Percentiles rank a stretch among this genome's conserved stretches.
Conservation (phyloP, 73 alveolate genomes). For the Uronychia setigera region DNA sequence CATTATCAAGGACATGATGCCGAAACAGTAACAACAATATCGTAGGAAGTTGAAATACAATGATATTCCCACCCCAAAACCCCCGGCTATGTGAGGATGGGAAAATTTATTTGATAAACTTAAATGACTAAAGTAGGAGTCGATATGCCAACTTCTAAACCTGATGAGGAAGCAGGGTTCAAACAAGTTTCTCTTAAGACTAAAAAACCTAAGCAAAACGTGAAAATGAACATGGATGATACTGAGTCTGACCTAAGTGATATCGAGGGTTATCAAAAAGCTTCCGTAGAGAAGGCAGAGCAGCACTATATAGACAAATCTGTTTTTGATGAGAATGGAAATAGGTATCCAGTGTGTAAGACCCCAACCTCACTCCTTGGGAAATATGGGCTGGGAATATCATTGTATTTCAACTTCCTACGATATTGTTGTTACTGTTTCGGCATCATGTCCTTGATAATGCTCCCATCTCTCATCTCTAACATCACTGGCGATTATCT, state of each 20-base stretch:
- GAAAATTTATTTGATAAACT: no score
- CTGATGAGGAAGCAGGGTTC: no score
- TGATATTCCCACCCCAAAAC: constrained; percentile 39
- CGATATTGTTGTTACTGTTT: constrained; percentile 9
- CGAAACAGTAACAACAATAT: constrained; percentile 5
- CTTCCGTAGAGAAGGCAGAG: not conserved
- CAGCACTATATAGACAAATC: constrained; percentile 1
- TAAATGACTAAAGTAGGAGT: no score
- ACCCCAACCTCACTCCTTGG: constrained; percentile 23
- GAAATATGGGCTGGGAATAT: constrained; percentile 43
- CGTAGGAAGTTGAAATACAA: constrained; percentile 18
- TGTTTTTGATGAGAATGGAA: constrained; percentile 12
- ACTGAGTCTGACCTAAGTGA: constrained; percentile 3
- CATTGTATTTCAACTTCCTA: constrained; percentile 13
- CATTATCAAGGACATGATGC: constrained; percentile 22
- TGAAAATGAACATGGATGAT: no score
- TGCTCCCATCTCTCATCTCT: constrained; percentile 28
- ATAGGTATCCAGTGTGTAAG: constrained; percentile 22
- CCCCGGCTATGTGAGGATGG: constrained; percentile 12
- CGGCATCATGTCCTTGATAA: constrained; percentile 23
- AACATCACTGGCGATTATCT: constrained; percentile 28
- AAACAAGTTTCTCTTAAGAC: no score
- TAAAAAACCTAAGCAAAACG: no score
- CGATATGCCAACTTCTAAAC: no score
- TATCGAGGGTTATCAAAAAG: not conserved